Evolutionary conservation across 495 filamentous ascomycete species (phyloP).

Genomic region (Penicillium odoratum): DNA sequence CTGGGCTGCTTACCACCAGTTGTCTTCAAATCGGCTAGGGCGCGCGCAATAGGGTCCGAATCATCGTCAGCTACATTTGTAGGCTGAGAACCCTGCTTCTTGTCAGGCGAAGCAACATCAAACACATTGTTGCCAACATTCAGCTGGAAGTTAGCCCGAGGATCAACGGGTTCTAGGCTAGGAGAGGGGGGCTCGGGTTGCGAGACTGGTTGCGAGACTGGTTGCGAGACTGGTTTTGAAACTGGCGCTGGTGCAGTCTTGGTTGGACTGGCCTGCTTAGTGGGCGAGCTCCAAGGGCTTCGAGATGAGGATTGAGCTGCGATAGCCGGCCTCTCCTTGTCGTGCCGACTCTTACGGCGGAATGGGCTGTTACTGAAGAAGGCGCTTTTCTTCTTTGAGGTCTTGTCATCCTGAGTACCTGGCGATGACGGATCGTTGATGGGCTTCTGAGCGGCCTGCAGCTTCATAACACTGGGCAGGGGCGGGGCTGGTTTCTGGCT

Average conservation of each 20-base stretch:
- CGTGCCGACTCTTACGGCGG: conserved; percentile 83
- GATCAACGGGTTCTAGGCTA: conserved; percentile 91
- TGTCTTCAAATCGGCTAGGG: conserved; percentile 86
- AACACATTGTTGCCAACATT: conserved; percentile 97
- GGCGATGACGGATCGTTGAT: conserved; percentile 48
- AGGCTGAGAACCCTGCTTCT: conserved; percentile 37
- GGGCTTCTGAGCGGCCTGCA: conserved; percentile 69
- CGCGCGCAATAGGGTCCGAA: conserved; percentile 86
- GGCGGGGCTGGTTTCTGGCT: conserved; percentile 3
- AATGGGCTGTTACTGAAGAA: conserved; percentile 98
- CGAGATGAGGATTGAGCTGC: conserved; percentile 12
- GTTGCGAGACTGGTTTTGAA: conserved; percentile 9
- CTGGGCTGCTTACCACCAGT: conserved; percentile 72
- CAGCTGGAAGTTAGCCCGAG: conserved; percentile 89
- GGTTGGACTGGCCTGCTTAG: conserved; percentile 34
- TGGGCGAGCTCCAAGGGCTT: conserved; percentile 39
- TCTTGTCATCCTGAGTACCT: conserved; percentile 55
- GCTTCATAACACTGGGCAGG: conserved; percentile 47
- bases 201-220: conserved; percentile 8
- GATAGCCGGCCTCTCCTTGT: conserved; percentile 64
- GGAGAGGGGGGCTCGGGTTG: conserved; percentile 35
- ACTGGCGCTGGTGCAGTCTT: conserved; percentile 21
- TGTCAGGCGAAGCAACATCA: conserved; percentile 84
- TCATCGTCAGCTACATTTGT: conserved; percentile 47
- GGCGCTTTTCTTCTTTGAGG: conserved; percentile 79